Base-by-base conservation (phyloP, 1,139 yeast genomes). In the Protomyces arabidopsidicola region DNA sequence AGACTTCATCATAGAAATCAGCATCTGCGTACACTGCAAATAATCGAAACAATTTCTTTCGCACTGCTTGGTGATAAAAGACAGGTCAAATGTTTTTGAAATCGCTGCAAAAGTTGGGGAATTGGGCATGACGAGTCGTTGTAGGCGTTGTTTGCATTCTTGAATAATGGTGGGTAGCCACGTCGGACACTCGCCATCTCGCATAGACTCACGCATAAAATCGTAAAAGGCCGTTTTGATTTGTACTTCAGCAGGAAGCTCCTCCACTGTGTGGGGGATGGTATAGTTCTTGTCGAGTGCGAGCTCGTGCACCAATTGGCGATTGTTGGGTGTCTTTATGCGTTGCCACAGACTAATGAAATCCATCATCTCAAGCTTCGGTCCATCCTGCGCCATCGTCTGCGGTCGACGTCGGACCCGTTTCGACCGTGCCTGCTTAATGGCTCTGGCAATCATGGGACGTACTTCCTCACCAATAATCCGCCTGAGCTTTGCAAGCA, bases 251-350 rank as follows among this genome's bases (percentile, higher is more conserved):
- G 9, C 38, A 18, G 39, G 22, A n/a, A 31, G 9, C 6, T 60
- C 63, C 12, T 39, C 38, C 3, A 12, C 39, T n/a, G 58, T 9
- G 9, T 42, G 35, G n/a, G 54, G 36, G 12, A 64, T 36, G 12
- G 42, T 42, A 35, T 42, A 64, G 20, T 38, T 20, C 1, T 57
- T 27, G 45, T 62, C 48, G 16, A 64, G 55, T 14, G 63, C 45
- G 8, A 64, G 48, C 42, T 64, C 66, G 45, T 64, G 66, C n/a
- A 62, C 48, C 39, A 64, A 39, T 20, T 56, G 60, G 12, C 60
- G 48, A 45, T 64, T 64, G 50, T 42, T 45, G 16, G 53, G 45
- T 24, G 52, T 38, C 9, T 42, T 36, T 10, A 51, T 55, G 10
- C 62, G 55, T n/a, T 42, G 53, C 9, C 56, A 55, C 5, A 58